phyloP scores from a whole-genome alignment of 1,284 basidiomycete species.

The Naganishia liquefaciens region DNA sequence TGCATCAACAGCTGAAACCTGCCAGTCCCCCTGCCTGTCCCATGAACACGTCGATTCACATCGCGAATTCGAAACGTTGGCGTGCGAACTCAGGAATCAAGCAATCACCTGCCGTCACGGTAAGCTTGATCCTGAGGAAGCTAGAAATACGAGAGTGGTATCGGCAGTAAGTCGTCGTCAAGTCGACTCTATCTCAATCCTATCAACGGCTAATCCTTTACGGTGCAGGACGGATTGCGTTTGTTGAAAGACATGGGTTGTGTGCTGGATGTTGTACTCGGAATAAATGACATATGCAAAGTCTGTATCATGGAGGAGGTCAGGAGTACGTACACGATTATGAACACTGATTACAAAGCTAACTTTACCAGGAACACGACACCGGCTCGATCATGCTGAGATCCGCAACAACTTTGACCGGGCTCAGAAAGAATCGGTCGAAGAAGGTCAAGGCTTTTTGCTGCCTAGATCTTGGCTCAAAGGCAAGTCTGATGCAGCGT shows the following conservation, averaged over 20 bases:
- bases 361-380: background rate
- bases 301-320: slow-evolving; percentile 21
- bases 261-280: slow-evolving; percentile 2
- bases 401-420: slow-evolving; percentile 9
- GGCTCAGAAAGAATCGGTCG: slow-evolving; percentile 5
- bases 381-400: slow-evolving; percentile 2
- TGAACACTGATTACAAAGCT: background rate
- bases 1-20: no score
- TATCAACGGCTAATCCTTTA: background rate
- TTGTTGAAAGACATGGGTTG: slow-evolving; percentile 18
- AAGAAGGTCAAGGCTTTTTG: slow-evolving; percentile 2
- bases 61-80: background rate
- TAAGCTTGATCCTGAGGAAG: slow-evolving; percentile 21
- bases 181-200: no score
- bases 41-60: no score
- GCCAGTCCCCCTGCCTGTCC: background rate
- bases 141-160: slow-evolving; percentile 13
- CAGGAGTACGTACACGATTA: background rate
- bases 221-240: slow-evolving; percentile 4
- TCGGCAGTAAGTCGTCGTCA: slow-evolving; percentile 12
- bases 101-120: slow-evolving; percentile 23
- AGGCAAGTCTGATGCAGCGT: background rate
- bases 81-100: background rate
- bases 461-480: slow-evolving; percentile 8
- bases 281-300: slow-evolving; percentile 21